These are phyloP conservation scores for Escovopsis sp. DNA, from an alignment of 2,329 filamentous ascomycete genomes.

Conservation along the genomic window DNA sequence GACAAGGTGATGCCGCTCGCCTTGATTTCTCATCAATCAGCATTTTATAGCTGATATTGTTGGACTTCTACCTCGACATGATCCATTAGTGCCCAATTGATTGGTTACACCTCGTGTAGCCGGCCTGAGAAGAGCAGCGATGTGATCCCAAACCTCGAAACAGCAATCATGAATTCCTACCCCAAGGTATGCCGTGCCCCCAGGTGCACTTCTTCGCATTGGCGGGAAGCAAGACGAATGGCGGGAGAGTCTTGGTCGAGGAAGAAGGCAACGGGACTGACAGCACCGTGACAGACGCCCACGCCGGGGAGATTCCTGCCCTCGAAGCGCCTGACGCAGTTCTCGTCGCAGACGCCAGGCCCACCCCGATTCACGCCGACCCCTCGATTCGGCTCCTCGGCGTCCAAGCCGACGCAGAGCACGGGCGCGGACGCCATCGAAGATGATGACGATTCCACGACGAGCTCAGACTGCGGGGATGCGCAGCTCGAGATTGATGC, in stretches of 20 bases:
- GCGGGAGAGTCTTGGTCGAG: background rate
- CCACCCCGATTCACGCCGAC: constrained; percentile 22
- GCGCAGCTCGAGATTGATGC: no score
- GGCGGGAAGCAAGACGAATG: background rate
- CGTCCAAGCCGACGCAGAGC: constrained; percentile 16
- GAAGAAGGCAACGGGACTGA: background rate
- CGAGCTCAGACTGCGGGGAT: no score
- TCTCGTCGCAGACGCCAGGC: constrained; percentile 18
- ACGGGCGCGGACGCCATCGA: constrained; percentile 16
- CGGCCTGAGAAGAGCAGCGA: background rate
- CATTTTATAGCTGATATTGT: no score
- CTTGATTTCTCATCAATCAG: no score
- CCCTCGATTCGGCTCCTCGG: constrained; percentile 23
- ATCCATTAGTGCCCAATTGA: no score
- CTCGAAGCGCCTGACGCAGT: constrained; percentile 18
- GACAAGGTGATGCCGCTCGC: no score
- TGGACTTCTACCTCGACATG: background rate
- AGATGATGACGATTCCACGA: constrained; percentile 16
- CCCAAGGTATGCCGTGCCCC: constrained; percentile 4
- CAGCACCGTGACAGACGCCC: constrained; percentile 18
- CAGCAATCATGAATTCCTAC: constrained; percentile 5
- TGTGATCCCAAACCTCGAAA: background rate
- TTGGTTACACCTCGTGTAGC: background rate
- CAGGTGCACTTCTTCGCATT: no score
- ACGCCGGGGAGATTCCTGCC: constrained; percentile 25